A percentile compares a stretch with the other conserved stretches of the same genome.
Conservation (phyloP, 352 stramenopile species). For the Phytophthora fragariae region DNA sequence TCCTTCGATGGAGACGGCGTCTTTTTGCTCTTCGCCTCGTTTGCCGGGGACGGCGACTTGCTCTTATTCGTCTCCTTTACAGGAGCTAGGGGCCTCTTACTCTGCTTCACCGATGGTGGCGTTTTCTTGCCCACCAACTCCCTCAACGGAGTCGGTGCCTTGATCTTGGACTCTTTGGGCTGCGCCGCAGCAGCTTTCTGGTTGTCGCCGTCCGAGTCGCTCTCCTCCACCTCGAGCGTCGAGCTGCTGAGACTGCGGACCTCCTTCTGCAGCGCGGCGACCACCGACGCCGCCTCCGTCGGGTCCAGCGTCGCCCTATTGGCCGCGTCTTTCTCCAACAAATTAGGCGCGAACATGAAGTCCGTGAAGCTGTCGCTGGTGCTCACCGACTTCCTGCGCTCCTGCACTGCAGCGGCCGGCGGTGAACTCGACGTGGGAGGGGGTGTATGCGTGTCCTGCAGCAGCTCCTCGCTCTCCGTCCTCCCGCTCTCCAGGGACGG, state of each 20-base stretch:
- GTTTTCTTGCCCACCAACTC: not conserved
- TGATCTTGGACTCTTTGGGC: slow-evolving; percentile 3
- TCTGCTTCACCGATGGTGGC: not conserved
- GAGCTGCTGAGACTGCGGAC: slow-evolving; percentile 19
- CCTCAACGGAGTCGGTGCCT: not conserved
- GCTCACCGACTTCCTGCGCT: not conserved
- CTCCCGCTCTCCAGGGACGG: not conserved
- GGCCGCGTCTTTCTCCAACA: slow-evolving; percentile 39
- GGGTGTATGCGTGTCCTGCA: not conserved
- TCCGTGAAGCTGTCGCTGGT: slow-evolving; percentile 62
- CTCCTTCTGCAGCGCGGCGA: slow-evolving; percentile 49
- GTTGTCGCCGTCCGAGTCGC: slow-evolving; percentile 9
- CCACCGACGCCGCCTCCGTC: slow-evolving; percentile 49
- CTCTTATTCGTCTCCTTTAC: slow-evolving; percentile 10
- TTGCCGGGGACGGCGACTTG: slow-evolving; percentile 14
- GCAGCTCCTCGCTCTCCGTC: not conserved
- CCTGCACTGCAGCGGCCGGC: not conserved
- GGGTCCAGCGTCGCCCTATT: slow-evolving; percentile 66
- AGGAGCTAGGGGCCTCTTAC: not conserved
- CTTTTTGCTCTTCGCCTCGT: slow-evolving; percentile 18
- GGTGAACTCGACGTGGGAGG: too few species aligned
- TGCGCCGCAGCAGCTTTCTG: not conserved
- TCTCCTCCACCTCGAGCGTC: slow-evolving; percentile 8
- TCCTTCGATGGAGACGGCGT: slow-evolving; percentile 13
- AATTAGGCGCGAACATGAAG: slow-evolving; percentile 55